These are phyloP conservation scores for Austroboletus eburneus DNA, from an alignment of 768 basidiomycete species.

Conservation along the genomic window DNA sequence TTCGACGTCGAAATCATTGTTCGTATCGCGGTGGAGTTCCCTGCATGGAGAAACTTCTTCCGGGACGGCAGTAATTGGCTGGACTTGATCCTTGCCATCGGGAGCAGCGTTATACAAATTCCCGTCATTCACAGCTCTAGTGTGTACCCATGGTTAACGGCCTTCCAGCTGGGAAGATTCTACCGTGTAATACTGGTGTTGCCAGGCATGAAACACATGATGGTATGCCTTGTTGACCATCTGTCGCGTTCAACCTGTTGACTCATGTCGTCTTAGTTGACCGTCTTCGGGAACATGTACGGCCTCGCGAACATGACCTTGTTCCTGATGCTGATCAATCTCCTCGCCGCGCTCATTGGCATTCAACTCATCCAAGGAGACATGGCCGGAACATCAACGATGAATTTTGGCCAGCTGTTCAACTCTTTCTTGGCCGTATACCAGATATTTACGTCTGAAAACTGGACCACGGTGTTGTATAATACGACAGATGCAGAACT, in stretches of 20 bases:
- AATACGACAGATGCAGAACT: slow-evolving; percentile 56
- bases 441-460: slow-evolving; percentile 88
- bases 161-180: slow-evolving; percentile 82
- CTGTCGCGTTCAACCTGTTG: slow-evolving; percentile 3
- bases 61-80: slow-evolving; percentile 57
- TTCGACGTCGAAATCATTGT: slow-evolving; percentile 89
- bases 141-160: slow-evolving; percentile 85
- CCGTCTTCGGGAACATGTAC: slow-evolving; percentile 89
- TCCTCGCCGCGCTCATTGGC: slow-evolving; percentile 76
- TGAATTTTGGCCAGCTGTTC: slow-evolving; percentile 81
- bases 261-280: slow-evolving; percentile 45
- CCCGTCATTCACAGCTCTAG: slow-evolving; percentile 62
- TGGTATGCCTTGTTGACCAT: slow-evolving; percentile 45
- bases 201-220: slow-evolving; percentile 82
- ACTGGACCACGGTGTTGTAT: slow-evolving; percentile 84
- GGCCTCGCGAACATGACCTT: slow-evolving; percentile 89
- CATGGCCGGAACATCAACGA: slow-evolving; percentile 43
- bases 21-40: slow-evolving; percentile 65
- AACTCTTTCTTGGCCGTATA: slow-evolving; percentile 86
- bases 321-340: slow-evolving; percentile 86
- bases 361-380: slow-evolving; percentile 88
- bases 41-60: slow-evolving; percentile 83
- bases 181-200: slow-evolving; percentile 89
- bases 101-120: slow-evolving; percentile 77
- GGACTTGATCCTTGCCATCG: slow-evolving; percentile 72